phyloP scores from a whole-genome alignment of 208 protist genomes.

The Leishmania guyanensis region DNA sequence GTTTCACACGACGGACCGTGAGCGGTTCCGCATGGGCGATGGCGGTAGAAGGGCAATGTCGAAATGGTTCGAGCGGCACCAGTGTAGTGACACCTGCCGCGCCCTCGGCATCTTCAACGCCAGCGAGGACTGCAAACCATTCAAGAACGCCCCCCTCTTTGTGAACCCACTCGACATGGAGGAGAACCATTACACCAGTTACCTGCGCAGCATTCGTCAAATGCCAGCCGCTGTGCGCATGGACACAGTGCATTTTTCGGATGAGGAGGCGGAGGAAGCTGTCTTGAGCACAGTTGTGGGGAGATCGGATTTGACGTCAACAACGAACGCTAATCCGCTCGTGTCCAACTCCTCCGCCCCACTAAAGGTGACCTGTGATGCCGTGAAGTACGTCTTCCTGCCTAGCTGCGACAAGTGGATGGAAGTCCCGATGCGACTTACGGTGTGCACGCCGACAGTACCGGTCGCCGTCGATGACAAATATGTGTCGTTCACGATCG shows the following conservation, averaged over 20 bases:
- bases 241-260: not conserved
- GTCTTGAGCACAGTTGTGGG: slow-evolving; percentile 7
- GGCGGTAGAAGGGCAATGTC: slow-evolving; percentile 44
- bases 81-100: slow-evolving; percentile 59
- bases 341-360: not conserved
- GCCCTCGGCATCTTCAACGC: slow-evolving; percentile 26
- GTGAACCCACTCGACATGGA: slow-evolving; percentile 20
- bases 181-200: slow-evolving; percentile 32
- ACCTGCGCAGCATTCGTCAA: slow-evolving; percentile 22
- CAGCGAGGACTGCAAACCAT: slow-evolving; percentile 2
- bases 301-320: slow-evolving; percentile 3
- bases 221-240: slow-evolving; percentile 28
- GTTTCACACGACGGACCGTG: slow-evolving; percentile 51
- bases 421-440: slow-evolving; percentile 24
- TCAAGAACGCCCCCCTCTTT: slow-evolving; percentile 8
- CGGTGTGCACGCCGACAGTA: slow-evolving; percentile 5
- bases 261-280: not conserved
- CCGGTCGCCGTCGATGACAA: slow-evolving; percentile 32
- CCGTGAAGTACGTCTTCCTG: slow-evolving; percentile 35
- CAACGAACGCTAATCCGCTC: not conserved
- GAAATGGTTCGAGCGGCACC: slow-evolving; percentile 48
- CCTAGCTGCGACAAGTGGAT: slow-evolving; percentile 18
- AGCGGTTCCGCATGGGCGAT: slow-evolving; percentile 67
- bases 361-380: slow-evolving; percentile 17
- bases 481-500: slow-evolving; percentile 47